Evolutionary conservation across 2,329 filamentous ascomycete genomes (phyloP).

Genomic region (Xylariales sp.): DNA sequence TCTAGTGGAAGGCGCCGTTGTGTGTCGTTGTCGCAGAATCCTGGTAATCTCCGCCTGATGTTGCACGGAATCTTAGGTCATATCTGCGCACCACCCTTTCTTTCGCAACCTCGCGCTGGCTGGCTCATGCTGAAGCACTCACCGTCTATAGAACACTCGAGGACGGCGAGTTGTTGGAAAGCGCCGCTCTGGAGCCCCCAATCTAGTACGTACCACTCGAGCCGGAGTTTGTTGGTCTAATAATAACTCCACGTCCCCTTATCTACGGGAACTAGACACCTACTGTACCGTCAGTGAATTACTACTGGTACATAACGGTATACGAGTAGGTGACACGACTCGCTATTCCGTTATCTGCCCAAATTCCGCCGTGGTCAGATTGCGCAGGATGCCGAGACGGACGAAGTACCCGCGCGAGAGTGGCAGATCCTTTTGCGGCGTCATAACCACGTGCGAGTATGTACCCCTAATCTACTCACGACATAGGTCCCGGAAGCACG

Average conservation of each 20-base stretch:
- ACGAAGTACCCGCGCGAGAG: neutral
- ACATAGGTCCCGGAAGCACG: neutral
- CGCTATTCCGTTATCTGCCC: slow-evolving; percentile 5
- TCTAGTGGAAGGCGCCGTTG: slow-evolving; percentile 1
- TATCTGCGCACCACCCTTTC: slow-evolving; percentile 11
- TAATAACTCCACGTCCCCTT: slow-evolving; percentile 29
- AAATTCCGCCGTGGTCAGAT: slow-evolving; percentile 11
- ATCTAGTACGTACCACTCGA: neutral
- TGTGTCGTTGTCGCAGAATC: slow-evolving; percentile 15
- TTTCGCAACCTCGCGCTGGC: slow-evolving; percentile 2
- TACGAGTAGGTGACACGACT: slow-evolving; percentile 6
- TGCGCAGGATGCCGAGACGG: slow-evolving; percentile 18
- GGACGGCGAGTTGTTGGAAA: neutral
- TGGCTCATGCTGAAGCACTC: neutral
- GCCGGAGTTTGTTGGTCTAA: slow-evolving; percentile 1
- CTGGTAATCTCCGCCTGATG: slow-evolving; percentile 26
- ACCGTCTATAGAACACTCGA: neutral
- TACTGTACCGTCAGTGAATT: neutral
- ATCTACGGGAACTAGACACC: slow-evolving; percentile 2
- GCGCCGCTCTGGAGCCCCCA: neutral
- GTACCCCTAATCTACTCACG: neutral
- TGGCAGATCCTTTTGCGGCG: slow-evolving; percentile 4
- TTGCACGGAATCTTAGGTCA: slow-evolving; percentile 33
- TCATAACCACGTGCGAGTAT: slow-evolving; percentile 26
- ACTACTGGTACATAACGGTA: neutral